A percentile compares a stretch with the other conserved stretches of the same genome.
These are phyloP conservation scores for Tricholoma flavovirens DNA, from an alignment of 768 basidiomycete species.

Conservation along the genomic window DNA sequence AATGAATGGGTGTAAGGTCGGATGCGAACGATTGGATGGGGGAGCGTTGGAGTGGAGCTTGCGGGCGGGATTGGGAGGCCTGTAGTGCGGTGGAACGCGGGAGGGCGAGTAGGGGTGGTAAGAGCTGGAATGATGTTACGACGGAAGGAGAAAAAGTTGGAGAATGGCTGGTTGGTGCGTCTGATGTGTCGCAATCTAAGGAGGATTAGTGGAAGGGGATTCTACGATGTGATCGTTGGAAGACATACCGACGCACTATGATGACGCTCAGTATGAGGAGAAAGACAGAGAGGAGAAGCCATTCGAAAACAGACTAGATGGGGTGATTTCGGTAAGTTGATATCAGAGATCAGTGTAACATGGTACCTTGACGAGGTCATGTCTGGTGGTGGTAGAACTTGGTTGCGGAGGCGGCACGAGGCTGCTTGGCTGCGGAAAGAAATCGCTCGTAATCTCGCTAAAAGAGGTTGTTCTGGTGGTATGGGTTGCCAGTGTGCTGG, in stretches of 20 bases:
- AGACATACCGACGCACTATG: conserved; percentile 20
- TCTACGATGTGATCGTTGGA: not conserved
- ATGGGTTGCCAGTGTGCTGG: not conserved
- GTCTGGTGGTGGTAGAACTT: not conserved
- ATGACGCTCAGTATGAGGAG: conserved; percentile 17
- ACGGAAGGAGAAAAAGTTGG: conserved; percentile 10
- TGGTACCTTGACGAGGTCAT: conserved; percentile 20
- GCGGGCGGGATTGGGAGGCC: conserved; percentile 19
- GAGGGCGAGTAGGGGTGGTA: conserved; percentile 1
- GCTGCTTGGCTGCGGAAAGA: conserved; percentile 21
- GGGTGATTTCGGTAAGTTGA: not conserved
- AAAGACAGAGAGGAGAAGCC: conserved; percentile 22
- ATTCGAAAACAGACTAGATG: conserved; percentile 25
- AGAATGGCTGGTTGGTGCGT: conserved; percentile 9
- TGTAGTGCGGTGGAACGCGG: conserved; percentile 15
- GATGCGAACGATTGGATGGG: conserved; percentile 7
- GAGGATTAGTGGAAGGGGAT: no score
- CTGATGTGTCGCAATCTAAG: conserved; percentile 9
- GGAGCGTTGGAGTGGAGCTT: not conserved
- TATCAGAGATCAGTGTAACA: conserved; percentile 2
- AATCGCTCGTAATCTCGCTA: conserved; percentile 13
- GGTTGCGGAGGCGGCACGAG: conserved; percentile 6
- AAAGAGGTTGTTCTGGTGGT: conserved; percentile 2
- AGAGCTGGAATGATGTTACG: not conserved
- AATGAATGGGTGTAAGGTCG: conserved; percentile 14